Base-by-base conservation (phyloP, 1,284 basidiomycete genomes). In the Cutaneotrichosporon sp. region DNA sequence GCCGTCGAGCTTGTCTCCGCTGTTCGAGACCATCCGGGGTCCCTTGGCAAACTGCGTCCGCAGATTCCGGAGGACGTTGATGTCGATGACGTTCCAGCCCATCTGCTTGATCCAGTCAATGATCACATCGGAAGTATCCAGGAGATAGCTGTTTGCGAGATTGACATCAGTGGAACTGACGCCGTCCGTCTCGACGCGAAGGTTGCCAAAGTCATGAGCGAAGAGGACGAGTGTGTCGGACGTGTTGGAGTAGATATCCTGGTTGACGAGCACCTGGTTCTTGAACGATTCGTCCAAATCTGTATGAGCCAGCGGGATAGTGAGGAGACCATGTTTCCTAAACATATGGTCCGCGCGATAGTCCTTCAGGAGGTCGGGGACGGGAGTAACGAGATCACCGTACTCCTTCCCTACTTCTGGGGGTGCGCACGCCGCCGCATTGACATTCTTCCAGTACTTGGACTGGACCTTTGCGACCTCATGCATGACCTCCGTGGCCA, bases 151-250 rank as follows among this genome's bases (percentile, higher is more conserved):
- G 52, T 84, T 82, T 61, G 92, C 87, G 57, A 87, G 59, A 45
- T 86, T 79, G 19, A 90, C 77, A 64, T 93, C 82, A 55, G 86
- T 87, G 37, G 79, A 82, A n/a, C 81, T 73, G 8, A 81, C 82
- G 17, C 85, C 84, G 47, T 85, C 82, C 11, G 89, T 76, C 68
- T 93, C 88, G 9, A 86, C 81, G 14, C 87, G 83, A 46, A 96
- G 77, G 65, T 91, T 90, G 20, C 91, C 91, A 65, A 93, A 89
- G 78, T 96, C 91, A 74, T 96, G 92, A 9, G 87, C 83, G 63
- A 94, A 87, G 33, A 94, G 73, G 20, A 96, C 81, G 29, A 93
- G 44, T 1, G 61, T 60, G 16, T 61, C 67, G 0, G 84, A 86
- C 29, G 82, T 61, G 17, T 66, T 65, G 81, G 86, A 52, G 81